Evolutionary conservation across 345 rosid genomes (phyloP).

Genomic region (Citrus maxima): DNA sequence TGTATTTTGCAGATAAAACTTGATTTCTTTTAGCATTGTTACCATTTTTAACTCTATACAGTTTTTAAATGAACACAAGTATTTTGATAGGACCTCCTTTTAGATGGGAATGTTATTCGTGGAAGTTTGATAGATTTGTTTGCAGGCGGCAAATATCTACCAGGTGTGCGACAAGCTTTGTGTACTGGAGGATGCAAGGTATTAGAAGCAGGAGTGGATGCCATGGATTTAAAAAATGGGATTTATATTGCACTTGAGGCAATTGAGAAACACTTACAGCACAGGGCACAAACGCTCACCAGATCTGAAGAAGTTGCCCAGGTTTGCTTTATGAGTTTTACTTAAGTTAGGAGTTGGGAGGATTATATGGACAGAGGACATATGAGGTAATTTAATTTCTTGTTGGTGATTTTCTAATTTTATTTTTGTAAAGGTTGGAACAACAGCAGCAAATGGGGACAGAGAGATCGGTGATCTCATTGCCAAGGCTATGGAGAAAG

Average conservation of each 20-base stretch:
- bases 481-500: conserved; percentile 59
- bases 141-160: neutral
- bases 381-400: no score
- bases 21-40: no score
- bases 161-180: no score
- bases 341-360: no score
- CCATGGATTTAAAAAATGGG: no score
- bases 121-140: neutral
- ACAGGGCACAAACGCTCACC: no score
- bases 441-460: conserved; percentile 52
- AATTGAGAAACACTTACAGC: neutral
- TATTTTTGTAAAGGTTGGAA: conserved; percentile 30
- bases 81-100: no score
- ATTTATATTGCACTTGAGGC: no score
- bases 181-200: neutral
- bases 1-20: no score
- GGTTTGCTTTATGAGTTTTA: neutral
- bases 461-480: conserved; percentile 49
- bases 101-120: neutral
- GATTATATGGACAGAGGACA: no score
- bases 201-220: neutral
- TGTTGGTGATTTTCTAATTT: neutral
- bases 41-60: no score
- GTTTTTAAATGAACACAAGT: neutral
- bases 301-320: neutral